Evolutionary conservation across 2,329 filamentous ascomycete species (phyloP), one percentile per base, ranked within the genome.

Genomic region (Acrodontium crateriforme): DNA sequence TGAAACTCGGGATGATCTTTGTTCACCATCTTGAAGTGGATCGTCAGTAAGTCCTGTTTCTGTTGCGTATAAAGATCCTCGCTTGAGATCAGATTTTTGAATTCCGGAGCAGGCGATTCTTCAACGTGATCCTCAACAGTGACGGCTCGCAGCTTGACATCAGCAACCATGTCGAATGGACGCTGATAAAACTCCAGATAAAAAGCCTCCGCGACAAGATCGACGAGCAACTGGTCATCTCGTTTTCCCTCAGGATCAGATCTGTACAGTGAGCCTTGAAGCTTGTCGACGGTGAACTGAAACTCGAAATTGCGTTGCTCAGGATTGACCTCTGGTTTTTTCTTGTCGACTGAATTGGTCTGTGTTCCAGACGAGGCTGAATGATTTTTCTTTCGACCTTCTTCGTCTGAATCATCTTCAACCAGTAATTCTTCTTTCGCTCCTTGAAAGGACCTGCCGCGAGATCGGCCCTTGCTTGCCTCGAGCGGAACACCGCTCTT

Each of bases 11-110:
- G 91, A 2, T 89, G 95, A 27, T 83, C 73, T 17, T 72, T 77
- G 45, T 89, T 94, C 33, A 95, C 83, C 49, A 79, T 83, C 35
- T 83, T 68, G 45, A 93, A 92, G 46, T 87, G 93, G 44, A 98
- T 69, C 28, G 77, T 74, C 41, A 98, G 81, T 9, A 98, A 68
- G 42, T 91, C 72, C 36, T 74, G 83, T 34, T 80, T 71, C 35
- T 81, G 74, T 33, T 79, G 71, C 24, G 76, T 56, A 31, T 67
- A 60, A 21, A 65, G 69, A 15, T 78, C 74, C 46, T 92, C 87
- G 1, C 89, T 94, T 0, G 85, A 92, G n/a, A 99, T 73, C 27
- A 99, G 91, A 15, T 87, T 87, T 56, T 89, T 93, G 63, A 99
- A 98, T 46, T 95, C 87, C 6, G 78, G 77, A 0, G 81, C 62